phyloP scores from a whole-genome alignment of 2,329 filamentous ascomycete genomes.

The Stachybotrys chartarum region DNA sequence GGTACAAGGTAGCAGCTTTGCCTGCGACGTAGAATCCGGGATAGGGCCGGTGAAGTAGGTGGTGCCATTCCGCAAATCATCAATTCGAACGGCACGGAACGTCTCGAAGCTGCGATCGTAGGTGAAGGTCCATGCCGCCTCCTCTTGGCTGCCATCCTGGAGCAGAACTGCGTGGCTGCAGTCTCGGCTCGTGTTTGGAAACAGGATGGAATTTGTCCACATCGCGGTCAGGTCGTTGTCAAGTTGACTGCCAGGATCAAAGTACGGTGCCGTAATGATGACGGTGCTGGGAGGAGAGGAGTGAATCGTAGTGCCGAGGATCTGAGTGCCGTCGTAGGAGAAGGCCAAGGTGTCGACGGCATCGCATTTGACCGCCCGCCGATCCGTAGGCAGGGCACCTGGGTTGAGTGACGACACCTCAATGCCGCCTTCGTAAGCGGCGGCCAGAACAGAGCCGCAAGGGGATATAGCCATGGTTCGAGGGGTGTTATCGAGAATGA shows the following conservation, averaged over 20 bases:
- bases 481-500: constrained; percentile 72
- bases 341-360: constrained; percentile 68
- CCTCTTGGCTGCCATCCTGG: constrained; percentile 51
- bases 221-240: constrained; percentile 65
- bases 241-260: constrained; percentile 61
- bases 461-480: constrained; percentile 75
- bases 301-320: constrained; percentile 67
- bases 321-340: constrained; percentile 69
- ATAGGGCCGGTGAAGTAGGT: constrained; percentile 72
- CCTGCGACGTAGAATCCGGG: constrained; percentile 40
- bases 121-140: constrained; percentile 69
- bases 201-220: constrained; percentile 82
- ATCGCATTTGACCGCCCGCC: constrained; percentile 72
- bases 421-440: constrained; percentile 82
- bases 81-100: constrained; percentile 69
- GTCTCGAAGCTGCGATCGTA: constrained; percentile 72
- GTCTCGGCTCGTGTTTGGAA: constrained; percentile 71
- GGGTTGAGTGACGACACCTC: constrained; percentile 73
- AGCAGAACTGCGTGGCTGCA: constrained; percentile 72
- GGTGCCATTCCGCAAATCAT: constrained; percentile 67
- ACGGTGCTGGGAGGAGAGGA: constrained; percentile 62
- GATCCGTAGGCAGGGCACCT: constrained; percentile 55
- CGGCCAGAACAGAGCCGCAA: constrained; percentile 72
- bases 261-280: constrained; percentile 72
- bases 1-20: constrained; percentile 60